A percentile compares a stretch with the other conserved stretches of the same genome.
Conservation (phyloP, 768 basidiomycete genomes). For the Phanerodontia chrysosporium region DNA sequence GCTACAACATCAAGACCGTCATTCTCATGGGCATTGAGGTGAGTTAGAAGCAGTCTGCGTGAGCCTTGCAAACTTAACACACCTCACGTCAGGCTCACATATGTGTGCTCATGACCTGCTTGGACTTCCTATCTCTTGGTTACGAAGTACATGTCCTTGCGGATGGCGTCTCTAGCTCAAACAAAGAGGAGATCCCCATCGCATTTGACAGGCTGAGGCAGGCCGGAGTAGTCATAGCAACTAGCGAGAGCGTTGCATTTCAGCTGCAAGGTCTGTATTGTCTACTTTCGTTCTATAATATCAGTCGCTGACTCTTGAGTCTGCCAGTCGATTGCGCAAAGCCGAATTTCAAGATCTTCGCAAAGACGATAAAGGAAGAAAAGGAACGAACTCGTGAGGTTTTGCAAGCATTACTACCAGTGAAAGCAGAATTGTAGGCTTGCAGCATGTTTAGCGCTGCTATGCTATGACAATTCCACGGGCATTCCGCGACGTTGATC, state of each 20-base stretch:
- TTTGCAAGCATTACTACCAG: conserved; percentile 10
- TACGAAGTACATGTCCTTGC: conserved; percentile 68
- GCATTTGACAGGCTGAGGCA: conserved; percentile 67
- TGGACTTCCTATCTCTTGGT: conserved; percentile 54
- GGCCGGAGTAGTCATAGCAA: conserved; percentile 73
- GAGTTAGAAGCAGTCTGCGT: conserved; percentile 13
- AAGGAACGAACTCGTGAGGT: conserved; percentile 37
- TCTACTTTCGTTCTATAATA: too few relatives aligned
- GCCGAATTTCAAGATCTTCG: conserved; percentile 69
- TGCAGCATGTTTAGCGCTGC: too few relatives aligned
- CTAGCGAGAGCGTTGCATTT: conserved; percentile 79
- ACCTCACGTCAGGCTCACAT: conserved; percentile 63
- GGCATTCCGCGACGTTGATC: too few relatives aligned
- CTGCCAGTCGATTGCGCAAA: conserved; percentile 52
- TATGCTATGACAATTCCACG: too few relatives aligned
- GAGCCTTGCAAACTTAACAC: too few relatives aligned
- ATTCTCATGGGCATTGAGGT: conserved; percentile 91
- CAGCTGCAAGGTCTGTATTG: conserved; percentile 65
- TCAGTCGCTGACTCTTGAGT: too few relatives aligned
- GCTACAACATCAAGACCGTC: conserved; percentile 49
- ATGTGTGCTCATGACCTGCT: conserved; percentile 80
- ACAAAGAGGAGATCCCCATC: conserved; percentile 73
- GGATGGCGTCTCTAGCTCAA: conserved; percentile 81
- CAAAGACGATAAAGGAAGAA: conserved; percentile 71
- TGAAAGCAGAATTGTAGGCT: not conserved